Percentiles rank a stretch among this genome's conserved stretches.
phyloP scores from a whole-genome alignment of 805 yeast genomes.

The Zygoascus ofunaensis region DNA sequence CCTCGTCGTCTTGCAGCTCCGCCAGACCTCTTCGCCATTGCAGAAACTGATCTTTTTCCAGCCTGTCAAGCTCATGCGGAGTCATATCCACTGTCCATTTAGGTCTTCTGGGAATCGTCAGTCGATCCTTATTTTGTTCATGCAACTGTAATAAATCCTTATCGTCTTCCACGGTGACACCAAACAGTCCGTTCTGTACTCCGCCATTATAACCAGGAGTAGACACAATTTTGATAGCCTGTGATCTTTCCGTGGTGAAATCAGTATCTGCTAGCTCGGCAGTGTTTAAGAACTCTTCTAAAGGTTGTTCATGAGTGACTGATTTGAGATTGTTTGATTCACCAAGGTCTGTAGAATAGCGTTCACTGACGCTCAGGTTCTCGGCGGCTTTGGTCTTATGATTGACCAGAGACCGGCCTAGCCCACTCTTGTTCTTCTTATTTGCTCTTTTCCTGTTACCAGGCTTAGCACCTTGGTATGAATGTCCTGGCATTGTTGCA shows the following conservation, averaged over 20 bases:
- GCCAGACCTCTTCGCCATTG: slow-evolving; percentile 94
- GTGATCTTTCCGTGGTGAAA: slow-evolving; percentile 82
- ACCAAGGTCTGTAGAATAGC: slow-evolving; percentile 53
- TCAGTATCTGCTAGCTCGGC: slow-evolving; percentile 96
- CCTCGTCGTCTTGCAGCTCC: slow-evolving; percentile 56
- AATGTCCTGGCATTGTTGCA: background rate
- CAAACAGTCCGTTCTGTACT: slow-evolving; percentile 37
- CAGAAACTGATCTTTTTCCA: slow-evolving; percentile 82
- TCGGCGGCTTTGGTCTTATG: slow-evolving; percentile 42
- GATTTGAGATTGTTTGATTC: slow-evolving; percentile 65
- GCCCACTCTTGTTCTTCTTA: slow-evolving; percentile 56
- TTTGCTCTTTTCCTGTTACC: slow-evolving; percentile 61
- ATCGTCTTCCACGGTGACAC: slow-evolving; percentile 57
- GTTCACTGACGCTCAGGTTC: slow-evolving; percentile 45
- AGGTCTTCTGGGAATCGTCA: slow-evolving; percentile 92
- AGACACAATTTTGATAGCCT: slow-evolving; percentile 74
- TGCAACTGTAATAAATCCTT: slow-evolving; percentile 47
- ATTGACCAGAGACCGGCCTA: slow-evolving; percentile 76
- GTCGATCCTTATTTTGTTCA: slow-evolving; percentile 38
- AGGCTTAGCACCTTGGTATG: slow-evolving; percentile 67
- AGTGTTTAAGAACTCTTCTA: slow-evolving; percentile 89
- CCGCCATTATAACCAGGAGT: slow-evolving; percentile 31
- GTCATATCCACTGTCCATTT: slow-evolving; percentile 68
- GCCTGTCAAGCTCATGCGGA: slow-evolving; percentile 67
- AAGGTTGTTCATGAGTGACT: slow-evolving; percentile 86